Evolutionary conservation across 371 early-diverging fungal species (phyloP).

Genomic region (Mortierella sp.): DNA sequence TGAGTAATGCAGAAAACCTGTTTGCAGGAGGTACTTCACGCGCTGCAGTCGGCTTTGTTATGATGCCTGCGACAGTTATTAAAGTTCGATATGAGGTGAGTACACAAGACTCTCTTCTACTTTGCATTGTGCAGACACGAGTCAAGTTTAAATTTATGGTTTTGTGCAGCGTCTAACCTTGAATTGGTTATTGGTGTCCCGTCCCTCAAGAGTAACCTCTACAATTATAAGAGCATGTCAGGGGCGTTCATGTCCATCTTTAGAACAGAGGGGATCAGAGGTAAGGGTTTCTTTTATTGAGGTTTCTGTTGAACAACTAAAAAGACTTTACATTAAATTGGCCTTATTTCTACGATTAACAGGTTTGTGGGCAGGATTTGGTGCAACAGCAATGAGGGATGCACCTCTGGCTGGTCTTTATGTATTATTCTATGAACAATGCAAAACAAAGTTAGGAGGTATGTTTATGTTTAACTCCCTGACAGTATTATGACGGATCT

Average conservation of each 20-base stretch:
- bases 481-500: neutral
- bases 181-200: neutral
- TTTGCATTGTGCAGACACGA: slow-evolving; percentile 1
- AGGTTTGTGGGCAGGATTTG: slow-evolving; percentile 92
- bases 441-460: slow-evolving; percentile 67
- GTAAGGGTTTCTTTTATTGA: slow-evolving; percentile 43
- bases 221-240: slow-evolving; percentile 78
- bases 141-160: neutral
- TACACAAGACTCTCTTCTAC: neutral
- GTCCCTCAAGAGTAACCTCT: slow-evolving; percentile 78
- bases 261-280: slow-evolving; percentile 68
- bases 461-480: slow-evolving; percentile 44
- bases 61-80: slow-evolving; percentile 96
- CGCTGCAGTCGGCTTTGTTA: slow-evolving; percentile 85
- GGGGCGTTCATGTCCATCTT: slow-evolving; percentile 76
- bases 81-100: slow-evolving; percentile 94
- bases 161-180: neutral
- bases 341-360: neutral
- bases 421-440: slow-evolving; percentile 90
- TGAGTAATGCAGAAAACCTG: slow-evolving; percentile 74
- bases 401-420: slow-evolving; percentile 98
- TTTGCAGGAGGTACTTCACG: slow-evolving; percentile 87
- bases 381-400: slow-evolving; percentile 93
- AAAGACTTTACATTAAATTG: neutral
- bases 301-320: neutral